Evolutionary conservation across 1,284 basidiomycete genomes (phyloP), one percentile per base, ranked within the genome.

Genomic region (Tilletia caries): DNA sequence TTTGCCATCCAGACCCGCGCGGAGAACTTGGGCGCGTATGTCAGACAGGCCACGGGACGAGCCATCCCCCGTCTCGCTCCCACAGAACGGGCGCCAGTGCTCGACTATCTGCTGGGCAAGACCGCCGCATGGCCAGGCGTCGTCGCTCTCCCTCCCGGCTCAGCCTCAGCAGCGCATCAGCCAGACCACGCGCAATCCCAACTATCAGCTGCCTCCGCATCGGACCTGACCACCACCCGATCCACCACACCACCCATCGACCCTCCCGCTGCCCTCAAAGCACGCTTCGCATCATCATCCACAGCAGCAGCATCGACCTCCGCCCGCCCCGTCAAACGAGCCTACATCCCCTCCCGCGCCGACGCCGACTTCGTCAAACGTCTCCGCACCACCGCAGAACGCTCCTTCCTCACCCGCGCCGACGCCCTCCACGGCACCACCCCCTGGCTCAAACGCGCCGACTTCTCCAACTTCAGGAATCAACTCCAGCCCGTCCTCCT

Each of bases 331-430:
- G 52, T 70, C 15, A 81, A 81, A 64, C 71, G 80, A 18, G 70
- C 72, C 0, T 82, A 82, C 77, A 72, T 78, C 12, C 78, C 79
- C 15, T 73, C 79, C 62, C 54, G 68, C 25, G 67, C 74, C 6
- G 81, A 82, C 68, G 73, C 74, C n/a, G 77, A 79, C 46, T 82
- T 81, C 64, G 81, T 82, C 62, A 78, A 80, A 58, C 71, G 75
- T 20, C 64, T 82, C 54, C 69, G 76, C 20, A 67, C 23, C 25
- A 71, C 74, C 27, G 69, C 74, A 65, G 80, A 82, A 64, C 70
- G 81, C 13, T 73, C 79, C 2, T 67, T 79, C 64, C 71, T 78
- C 15, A 75, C 73, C 32, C 73, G 77, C 13, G 76, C 78, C 68
- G 75, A 80, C 69, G 73, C 76, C 15, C 69, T 79, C 34, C 64